Evolutionary conservation across 148 eudicot species (phyloP).

Genomic region (Silene latifolia): DNA sequence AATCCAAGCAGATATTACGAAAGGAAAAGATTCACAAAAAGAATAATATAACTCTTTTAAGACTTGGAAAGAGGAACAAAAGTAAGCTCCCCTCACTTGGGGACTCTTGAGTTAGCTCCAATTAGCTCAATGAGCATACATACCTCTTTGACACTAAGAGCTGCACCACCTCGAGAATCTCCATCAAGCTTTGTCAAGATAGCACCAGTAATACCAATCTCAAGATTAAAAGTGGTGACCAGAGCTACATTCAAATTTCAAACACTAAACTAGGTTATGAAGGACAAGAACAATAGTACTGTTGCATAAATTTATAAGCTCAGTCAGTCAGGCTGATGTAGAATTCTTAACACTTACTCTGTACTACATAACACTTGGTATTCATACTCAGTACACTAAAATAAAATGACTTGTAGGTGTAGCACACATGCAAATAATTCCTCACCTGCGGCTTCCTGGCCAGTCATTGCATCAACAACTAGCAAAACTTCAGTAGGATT

Average conservation of each 20-base stretch:
- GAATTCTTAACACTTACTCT: too few relatives aligned
- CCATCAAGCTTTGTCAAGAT: constrained; percentile 94
- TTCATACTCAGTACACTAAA: background rate
- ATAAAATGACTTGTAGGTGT: too few relatives aligned
- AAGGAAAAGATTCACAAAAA: background rate
- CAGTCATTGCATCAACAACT: constrained; percentile 99
- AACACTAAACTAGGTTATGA: constrained; percentile 11
- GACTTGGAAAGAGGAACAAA: background rate
- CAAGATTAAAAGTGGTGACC: constrained; percentile 89
- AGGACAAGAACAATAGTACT: background rate
- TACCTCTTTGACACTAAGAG: constrained; percentile 97
- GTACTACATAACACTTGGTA: too few relatives aligned
- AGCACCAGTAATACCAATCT: constrained; percentile 95
- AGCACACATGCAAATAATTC: background rate
- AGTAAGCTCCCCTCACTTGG: constrained; percentile 1
- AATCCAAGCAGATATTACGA: background rate
- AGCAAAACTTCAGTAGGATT: constrained; percentile 94
- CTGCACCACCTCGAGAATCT: constrained; percentile 99
- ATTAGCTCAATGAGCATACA: constrained; percentile 2
- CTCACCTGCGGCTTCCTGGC: constrained; percentile 98
- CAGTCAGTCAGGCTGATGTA: background rate
- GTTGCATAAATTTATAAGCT: background rate
- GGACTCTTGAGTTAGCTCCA: background rate
- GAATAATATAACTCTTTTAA: background rate
- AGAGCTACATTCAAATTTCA: constrained; percentile 50